Percentiles rank a stretch among this genome's conserved stretches.
Evolutionary conservation across 2,329 filamentous ascomycete species (phyloP).

Genomic region (Sporothrix pseudoabietina): DNA sequence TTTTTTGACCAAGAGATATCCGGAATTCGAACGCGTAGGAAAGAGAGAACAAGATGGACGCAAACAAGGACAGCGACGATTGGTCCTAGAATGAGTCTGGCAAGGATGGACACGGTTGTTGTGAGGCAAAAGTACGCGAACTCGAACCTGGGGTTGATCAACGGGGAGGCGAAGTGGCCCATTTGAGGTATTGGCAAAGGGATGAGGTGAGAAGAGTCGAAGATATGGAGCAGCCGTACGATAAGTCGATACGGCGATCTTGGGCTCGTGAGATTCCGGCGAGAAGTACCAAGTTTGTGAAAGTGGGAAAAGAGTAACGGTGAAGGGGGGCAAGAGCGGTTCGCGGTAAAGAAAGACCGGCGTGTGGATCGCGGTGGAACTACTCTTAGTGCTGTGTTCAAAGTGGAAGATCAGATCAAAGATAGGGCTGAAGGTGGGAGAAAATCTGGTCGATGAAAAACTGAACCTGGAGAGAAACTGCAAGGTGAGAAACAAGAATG

Average conservation of each 20-base stretch:
- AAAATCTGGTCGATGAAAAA: background rate
- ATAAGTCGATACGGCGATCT: background rate
- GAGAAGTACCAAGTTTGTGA: background rate
- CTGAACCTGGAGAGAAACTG: background rate
- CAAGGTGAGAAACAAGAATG: background rate
- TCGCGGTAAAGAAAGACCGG: background rate
- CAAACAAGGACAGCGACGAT: background rate
- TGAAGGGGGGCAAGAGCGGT: background rate
- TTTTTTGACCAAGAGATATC: background rate
- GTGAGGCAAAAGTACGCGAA: slow-evolving; percentile 5
- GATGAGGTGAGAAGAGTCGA: background rate
- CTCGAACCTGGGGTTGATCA: slow-evolving; percentile 1
- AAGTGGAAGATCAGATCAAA: slow-evolving; percentile 3
- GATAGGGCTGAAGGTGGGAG: background rate
- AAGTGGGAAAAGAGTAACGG: background rate
- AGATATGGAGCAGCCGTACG: background rate
- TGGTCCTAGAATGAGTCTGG: slow-evolving; percentile 4
- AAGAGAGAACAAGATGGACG: background rate
- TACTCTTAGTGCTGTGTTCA: background rate
- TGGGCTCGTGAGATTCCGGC: background rate
- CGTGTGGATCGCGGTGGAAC: slow-evolving; percentile 6
- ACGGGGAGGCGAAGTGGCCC: slow-evolving; percentile 18
- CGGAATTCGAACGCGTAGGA: background rate
- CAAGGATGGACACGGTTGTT: background rate
- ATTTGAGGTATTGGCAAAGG: background rate